Evolutionary conservation across 2,329 filamentous ascomycete genomes (phyloP).

Genomic region (Apiospora saccharicola): DNA sequence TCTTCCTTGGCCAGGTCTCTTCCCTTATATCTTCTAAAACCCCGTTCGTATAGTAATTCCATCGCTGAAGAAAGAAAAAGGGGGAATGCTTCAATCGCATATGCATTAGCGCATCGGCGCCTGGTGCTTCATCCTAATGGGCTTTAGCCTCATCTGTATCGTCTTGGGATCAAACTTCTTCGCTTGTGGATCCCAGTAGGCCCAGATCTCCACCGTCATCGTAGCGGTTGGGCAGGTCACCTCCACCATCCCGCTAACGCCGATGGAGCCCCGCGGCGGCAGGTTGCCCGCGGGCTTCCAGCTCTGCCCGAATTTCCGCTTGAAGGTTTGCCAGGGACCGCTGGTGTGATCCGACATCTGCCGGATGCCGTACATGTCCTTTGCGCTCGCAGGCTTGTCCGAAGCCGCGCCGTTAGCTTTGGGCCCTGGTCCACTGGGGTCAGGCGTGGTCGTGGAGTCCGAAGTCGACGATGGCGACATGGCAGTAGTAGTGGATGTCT

Average conservation of each 20-base stretch:
- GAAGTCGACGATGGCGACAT: neutral
- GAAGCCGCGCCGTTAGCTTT: conserved; percentile 8
- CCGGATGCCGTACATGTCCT: conserved; percentile 43
- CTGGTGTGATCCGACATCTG: conserved; percentile 37
- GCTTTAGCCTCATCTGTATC: conserved; percentile 18
- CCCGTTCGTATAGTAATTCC: neutral
- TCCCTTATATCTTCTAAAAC: neutral
- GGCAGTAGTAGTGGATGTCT: neutral
- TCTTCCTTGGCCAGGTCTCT: neutral
- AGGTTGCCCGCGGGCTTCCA: conserved; percentile 53
- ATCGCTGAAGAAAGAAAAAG: conserved; percentile 4
- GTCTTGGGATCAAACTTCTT: conserved; percentile 48
- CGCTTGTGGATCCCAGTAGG: conserved; percentile 64
- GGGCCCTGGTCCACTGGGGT: conserved; percentile 29
- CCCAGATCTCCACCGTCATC: conserved; percentile 59
- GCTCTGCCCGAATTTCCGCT: conserved; percentile 43
- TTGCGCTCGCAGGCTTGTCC: conserved; percentile 32
- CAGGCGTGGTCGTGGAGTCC: conserved; percentile 33
- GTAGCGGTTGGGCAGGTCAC: conserved; percentile 54
- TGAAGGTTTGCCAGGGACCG: conserved; percentile 9
- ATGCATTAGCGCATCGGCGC: neutral
- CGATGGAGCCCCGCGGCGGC: conserved; percentile 59
- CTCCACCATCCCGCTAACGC: conserved; percentile 63
- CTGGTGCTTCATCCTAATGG: neutral
- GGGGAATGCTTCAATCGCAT: neutral